These are phyloP conservation scores for Yamadazyma songkhlaensis DNA, from an alignment of 1,139 yeast genomes.

Conservation along the genomic window DNA sequence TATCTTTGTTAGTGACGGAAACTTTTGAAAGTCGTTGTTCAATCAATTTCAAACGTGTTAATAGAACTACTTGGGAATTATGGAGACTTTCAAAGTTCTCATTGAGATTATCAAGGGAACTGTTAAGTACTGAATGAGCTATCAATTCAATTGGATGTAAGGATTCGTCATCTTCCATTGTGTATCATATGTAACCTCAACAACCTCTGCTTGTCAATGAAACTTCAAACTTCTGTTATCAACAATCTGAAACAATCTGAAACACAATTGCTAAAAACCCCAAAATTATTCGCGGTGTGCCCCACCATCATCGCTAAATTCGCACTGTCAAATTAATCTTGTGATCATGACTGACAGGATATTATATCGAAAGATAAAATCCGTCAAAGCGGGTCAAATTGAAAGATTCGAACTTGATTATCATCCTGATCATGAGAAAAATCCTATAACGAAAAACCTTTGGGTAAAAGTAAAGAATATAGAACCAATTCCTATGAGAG, in stretches of 20 bases:
- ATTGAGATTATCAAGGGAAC: slow-evolving; percentile 50
- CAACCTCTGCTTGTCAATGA: too few relatives aligned
- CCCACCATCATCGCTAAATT: too few relatives aligned
- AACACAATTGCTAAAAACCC: too few relatives aligned
- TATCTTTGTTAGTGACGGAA: slow-evolving; percentile 19
- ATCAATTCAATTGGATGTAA: slow-evolving; percentile 20
- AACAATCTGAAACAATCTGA: too few relatives aligned
- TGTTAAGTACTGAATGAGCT: slow-evolving; percentile 53
- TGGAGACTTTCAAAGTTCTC: slow-evolving; percentile 51
- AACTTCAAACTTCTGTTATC: too few relatives aligned
- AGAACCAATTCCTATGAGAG: slow-evolving; percentile 74
- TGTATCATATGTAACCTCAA: background rate
- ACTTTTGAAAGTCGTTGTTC: slow-evolving; percentile 31
- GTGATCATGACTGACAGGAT: slow-evolving; percentile 8
- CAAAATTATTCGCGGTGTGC: too few relatives aligned
- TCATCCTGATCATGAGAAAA: slow-evolving; percentile 20
- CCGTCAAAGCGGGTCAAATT: slow-evolving; percentile 38
- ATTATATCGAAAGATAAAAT: slow-evolving; percentile 30
- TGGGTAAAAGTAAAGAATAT: slow-evolving; percentile 72
- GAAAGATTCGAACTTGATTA: slow-evolving; percentile 35
- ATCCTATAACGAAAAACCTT: slow-evolving; percentile 24
- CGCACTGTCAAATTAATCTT: background rate
- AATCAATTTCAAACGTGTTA: slow-evolving; percentile 45
- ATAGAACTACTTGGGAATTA: slow-evolving; percentile 54
- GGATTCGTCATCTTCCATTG: slow-evolving; percentile 1